Conservation (phyloP, 495 filamentous ascomycete genomes). For the Penicillium canariense region DNA sequence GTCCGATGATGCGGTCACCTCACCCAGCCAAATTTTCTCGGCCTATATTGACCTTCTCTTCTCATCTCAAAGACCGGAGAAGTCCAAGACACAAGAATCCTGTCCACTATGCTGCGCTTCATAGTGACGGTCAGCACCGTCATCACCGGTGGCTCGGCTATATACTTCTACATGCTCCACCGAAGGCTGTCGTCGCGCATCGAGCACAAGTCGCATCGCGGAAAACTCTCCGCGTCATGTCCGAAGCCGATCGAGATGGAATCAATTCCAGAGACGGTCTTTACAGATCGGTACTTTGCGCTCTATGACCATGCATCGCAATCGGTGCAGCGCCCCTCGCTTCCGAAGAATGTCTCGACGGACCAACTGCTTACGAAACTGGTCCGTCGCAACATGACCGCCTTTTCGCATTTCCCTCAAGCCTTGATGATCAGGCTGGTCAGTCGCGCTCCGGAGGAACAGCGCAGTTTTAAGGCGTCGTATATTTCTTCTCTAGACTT, state of each 20-base stretch:
- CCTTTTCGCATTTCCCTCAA: slow-evolving; percentile 33
- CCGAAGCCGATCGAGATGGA: slow-evolving; percentile 17
- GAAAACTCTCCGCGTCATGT: slow-evolving; percentile 14
- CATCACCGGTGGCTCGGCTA: slow-evolving; percentile 20
- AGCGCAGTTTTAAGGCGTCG: slow-evolving; percentile 22
- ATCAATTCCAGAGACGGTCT: slow-evolving; percentile 23
- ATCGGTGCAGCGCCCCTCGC: slow-evolving; percentile 17
- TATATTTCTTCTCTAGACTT: slow-evolving; percentile 32
- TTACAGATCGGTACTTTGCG: slow-evolving; percentile 20
- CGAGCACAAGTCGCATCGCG: slow-evolving; percentile 19
- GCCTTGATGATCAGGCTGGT: slow-evolving; percentile 25
- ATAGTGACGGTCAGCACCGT: slow-evolving; percentile 19
- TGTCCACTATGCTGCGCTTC: slow-evolving; percentile 14
- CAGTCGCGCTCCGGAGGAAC: slow-evolving; percentile 11
- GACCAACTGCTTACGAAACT: slow-evolving; percentile 27
- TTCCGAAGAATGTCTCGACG: slow-evolving; percentile 16
- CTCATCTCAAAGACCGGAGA: neutral
- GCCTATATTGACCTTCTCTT: neutral
- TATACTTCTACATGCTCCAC: slow-evolving; percentile 29
- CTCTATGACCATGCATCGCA: slow-evolving; percentile 28
- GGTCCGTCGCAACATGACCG: slow-evolving; percentile 36
- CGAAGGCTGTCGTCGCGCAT: slow-evolving; percentile 21
- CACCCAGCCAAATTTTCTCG: neutral
- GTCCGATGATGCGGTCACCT: slow-evolving; percentile 18
- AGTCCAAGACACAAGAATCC: neutral